Conservation (phyloP, 805 yeast species). For the Myxozyma melibiosi region DNA sequence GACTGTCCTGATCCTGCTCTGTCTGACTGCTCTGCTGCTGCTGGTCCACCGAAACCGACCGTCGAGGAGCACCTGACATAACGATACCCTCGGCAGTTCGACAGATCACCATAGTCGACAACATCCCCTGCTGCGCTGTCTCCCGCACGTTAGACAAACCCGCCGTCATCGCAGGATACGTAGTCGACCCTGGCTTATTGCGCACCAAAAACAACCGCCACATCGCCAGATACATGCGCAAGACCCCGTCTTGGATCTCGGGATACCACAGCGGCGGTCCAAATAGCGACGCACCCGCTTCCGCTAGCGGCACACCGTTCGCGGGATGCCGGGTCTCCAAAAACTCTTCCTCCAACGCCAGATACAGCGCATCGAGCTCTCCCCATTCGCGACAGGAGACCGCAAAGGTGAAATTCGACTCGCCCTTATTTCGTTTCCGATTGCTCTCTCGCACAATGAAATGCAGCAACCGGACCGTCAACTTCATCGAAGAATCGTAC, state of each 20-base stretch:
- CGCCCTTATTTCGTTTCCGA: slow-evolving; percentile 12
- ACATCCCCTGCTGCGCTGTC: slow-evolving; percentile 1
- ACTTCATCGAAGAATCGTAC: slow-evolving; percentile 5
- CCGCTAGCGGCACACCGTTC: slow-evolving; percentile 1
- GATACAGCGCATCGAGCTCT: not conserved
- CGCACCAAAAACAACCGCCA: slow-evolving; percentile 11
- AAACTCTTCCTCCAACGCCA: slow-evolving; percentile 1
- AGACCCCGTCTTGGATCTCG: not conserved
- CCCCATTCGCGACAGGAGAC: slow-evolving; percentile 7
- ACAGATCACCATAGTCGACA: slow-evolving; percentile 9
- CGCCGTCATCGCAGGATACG: slow-evolving; percentile 5
- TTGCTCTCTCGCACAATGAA: slow-evolving; percentile 16
- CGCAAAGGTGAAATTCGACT: not conserved
- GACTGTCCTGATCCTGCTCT: too few relatives aligned
- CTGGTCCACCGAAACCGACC: not conserved
- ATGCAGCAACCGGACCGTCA: slow-evolving; percentile 7
- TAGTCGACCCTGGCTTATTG: slow-evolving; percentile 17
- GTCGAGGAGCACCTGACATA: not conserved
- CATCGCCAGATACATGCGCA: slow-evolving; percentile 15
- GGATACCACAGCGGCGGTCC: slow-evolving; percentile 15
- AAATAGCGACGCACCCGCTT: slow-evolving; percentile 1
- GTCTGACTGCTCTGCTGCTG: not conserved
- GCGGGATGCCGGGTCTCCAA: slow-evolving; percentile 4
- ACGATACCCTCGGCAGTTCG: slow-evolving; percentile 12
- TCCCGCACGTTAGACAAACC: slow-evolving; percentile 15